A percentile compares a stretch with the other conserved stretches of the same genome.
Conservation (phyloP, 305 asterid species). For the Fraxinus sp. region DNA sequence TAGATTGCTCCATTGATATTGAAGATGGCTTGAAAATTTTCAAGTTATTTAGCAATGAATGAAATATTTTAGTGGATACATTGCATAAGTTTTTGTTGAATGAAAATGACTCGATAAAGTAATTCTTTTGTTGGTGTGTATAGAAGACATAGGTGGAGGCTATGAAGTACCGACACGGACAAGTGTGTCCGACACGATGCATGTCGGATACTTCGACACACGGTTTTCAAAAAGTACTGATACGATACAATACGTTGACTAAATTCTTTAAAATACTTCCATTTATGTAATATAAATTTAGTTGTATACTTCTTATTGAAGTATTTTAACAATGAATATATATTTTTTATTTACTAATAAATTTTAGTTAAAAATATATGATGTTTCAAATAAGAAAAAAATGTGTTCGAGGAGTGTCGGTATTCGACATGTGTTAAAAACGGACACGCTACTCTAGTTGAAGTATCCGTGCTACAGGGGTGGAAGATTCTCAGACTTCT, state of each 20-base stretch:
- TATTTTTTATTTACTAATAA: neutral
- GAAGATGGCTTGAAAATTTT: neutral
- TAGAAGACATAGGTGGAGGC: neutral
- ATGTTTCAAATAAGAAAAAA: neutral
- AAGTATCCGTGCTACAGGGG: neutral
- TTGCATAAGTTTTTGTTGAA: neutral
- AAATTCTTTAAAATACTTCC: neutral
- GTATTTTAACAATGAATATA: neutral
- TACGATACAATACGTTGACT: neutral
- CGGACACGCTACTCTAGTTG: neutral
- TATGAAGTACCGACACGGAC: too few relatives aligned
- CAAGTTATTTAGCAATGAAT: slow-evolving; percentile 2
- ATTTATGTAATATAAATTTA: too few relatives aligned
- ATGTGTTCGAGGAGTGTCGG: neutral
- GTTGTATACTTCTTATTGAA: neutral
- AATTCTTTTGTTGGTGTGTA: slow-evolving; percentile 2
- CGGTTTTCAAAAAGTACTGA: neutral
- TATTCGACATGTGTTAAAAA: too few relatives aligned
- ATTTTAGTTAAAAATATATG: too few relatives aligned
- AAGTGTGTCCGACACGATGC: too few relatives aligned
- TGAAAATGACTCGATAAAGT: slow-evolving; percentile 8
- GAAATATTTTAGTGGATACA: neutral
- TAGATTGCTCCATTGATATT: slow-evolving; percentile 4
- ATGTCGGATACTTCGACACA: too few relatives aligned
- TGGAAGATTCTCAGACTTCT: neutral